phyloP scores from a whole-genome alignment of 2,329 filamentous ascomycete genomes.

The Canariomyces notabilis region DNA sequence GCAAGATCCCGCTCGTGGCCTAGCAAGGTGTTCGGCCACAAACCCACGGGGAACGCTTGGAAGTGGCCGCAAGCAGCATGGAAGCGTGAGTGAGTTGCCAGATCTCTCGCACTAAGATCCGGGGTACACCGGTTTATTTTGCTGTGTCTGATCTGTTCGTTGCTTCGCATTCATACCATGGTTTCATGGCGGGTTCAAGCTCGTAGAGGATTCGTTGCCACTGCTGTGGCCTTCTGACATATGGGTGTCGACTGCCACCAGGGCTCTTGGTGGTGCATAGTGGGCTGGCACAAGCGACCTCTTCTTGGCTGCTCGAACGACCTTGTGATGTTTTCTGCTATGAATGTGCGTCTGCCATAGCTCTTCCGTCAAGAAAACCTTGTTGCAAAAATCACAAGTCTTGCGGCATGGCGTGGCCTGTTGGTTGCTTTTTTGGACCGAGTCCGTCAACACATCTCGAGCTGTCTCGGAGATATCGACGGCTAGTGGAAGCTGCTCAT shows the following conservation, averaged over 20 bases:
- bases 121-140: background rate
- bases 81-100: constrained; percentile 79
- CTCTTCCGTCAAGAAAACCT: constrained; percentile 53
- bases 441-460: constrained; percentile 50
- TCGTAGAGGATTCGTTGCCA: background rate
- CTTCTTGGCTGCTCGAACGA: constrained; percentile 16
- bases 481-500: constrained; percentile 49
- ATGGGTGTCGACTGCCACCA: constrained; percentile 9
- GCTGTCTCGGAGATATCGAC: constrained; percentile 44
- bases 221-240: background rate
- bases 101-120: constrained; percentile 36
- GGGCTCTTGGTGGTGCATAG: background rate
- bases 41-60: too few species aligned
- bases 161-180: constrained; percentile 7
- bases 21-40: constrained; percentile 76
- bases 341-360: constrained; percentile 44
- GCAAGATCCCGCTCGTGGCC: constrained; percentile 73
- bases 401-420: constrained; percentile 52
- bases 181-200: background rate
- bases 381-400: constrained; percentile 69
- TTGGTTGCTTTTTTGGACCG: constrained; percentile 39
- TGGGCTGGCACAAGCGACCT: constrained; percentile 10
- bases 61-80: constrained; percentile 73
- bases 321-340: constrained; percentile 36
- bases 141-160: background rate